These are phyloP conservation scores for Saccharomycopsis sp. DNA, from an alignment of 805 yeast genomes.

Conservation along the genomic window DNA sequence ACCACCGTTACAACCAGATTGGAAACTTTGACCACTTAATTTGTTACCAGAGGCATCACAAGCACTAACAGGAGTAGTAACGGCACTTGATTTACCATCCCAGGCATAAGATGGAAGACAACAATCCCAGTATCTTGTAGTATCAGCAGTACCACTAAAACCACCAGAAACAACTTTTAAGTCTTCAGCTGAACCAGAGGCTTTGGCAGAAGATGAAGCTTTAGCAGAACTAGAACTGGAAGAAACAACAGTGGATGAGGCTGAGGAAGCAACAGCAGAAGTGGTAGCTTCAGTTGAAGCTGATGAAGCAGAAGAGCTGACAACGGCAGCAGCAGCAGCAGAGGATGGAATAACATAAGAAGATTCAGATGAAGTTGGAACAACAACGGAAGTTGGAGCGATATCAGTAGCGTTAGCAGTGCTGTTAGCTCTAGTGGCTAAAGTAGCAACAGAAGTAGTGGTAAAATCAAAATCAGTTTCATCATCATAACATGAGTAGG, in stretches of 20 bases:
- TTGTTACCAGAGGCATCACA: conserved; percentile 14
- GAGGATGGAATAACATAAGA: background rate
- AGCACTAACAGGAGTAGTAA: conserved; percentile 5
- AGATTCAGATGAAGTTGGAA: background rate
- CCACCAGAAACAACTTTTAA: conserved; percentile 5
- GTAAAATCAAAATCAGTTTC: background rate
- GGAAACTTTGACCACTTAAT: background rate
- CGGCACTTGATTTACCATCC: conserved; percentile 6
- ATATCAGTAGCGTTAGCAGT: background rate
- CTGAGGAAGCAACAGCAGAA: background rate
- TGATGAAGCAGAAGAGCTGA: background rate
- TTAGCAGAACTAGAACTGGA: background rate
- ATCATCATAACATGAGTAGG: background rate
- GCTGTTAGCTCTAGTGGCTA: background rate
- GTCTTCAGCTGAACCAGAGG: background rate
- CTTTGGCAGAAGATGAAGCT: background rate
- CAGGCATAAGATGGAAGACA: conserved; percentile 13
- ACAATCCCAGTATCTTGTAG: conserved; percentile 15
- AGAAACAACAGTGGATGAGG: background rate
- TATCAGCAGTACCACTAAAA: conserved; percentile 8
- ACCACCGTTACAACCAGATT: conserved; percentile 14
- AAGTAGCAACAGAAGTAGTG: background rate
- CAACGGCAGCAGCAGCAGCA: background rate
- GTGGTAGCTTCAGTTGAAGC: background rate
- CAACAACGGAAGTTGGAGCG: background rate